These are phyloP conservation scores for Cicer cuneatum DNA, from an alignment of 306 rosid species.

Conservation along the genomic window DNA sequence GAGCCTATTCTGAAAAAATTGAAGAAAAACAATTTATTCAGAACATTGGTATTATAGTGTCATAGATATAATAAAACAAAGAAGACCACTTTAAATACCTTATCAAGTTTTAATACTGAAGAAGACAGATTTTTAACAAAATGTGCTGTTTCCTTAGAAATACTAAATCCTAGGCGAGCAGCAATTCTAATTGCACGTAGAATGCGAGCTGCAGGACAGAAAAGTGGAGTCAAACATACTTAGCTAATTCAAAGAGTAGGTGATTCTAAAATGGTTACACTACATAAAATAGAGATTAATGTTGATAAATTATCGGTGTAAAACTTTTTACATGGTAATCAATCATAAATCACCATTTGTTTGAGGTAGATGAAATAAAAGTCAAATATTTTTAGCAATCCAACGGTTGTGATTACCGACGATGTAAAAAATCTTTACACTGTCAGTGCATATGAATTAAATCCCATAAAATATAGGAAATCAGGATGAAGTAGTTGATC, in stretches of 20 bases:
- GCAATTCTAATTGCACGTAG: constrained; percentile 79
- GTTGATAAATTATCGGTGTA: no score
- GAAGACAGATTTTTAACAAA: constrained; percentile 53
- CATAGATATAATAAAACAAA: constrained; percentile 28
- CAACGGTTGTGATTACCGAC: no score
- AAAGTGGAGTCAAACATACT: constrained; percentile 29
- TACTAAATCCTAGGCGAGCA: constrained; percentile 70
- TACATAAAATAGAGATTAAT: background rate
- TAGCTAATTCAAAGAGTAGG: constrained; percentile 4
- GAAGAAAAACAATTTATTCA: constrained; percentile 38
- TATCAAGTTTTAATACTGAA: constrained; percentile 65
- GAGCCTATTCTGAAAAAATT: constrained; percentile 67
- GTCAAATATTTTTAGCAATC: no score
- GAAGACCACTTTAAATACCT: constrained; percentile 55
- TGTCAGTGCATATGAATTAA: no score
- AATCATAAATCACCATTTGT: no score
- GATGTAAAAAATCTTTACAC: no score
- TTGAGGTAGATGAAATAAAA: no score
- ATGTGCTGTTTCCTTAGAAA: constrained; percentile 71
- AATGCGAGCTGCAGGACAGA: constrained; percentile 68
- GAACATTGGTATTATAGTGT: constrained; percentile 14
- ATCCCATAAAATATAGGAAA: background rate
- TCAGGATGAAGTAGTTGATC: constrained; percentile 16
- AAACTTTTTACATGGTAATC: no score
- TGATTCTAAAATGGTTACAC: background rate